Evolutionary conservation across 805 yeast genomes (phyloP), one percentile per base, ranked within the genome.

Genomic region (Blastobotrys robertii): DNA sequence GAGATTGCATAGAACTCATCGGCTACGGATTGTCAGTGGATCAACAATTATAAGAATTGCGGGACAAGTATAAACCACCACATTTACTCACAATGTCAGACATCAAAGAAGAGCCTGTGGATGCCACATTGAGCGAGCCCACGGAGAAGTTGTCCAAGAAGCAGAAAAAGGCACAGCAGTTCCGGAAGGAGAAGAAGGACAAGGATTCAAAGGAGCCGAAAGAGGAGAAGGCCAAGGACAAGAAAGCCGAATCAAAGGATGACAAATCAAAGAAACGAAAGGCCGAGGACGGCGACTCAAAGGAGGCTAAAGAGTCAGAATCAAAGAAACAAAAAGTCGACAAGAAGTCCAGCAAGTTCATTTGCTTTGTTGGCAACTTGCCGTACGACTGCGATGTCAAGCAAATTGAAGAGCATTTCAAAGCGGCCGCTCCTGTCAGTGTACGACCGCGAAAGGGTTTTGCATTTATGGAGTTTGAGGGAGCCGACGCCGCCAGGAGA

Each of bases 381-480:
- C 95, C 97, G 2, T 84, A 76, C 58, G 79, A 77, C 42, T 64
- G 78, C 15, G 72, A 79, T 2, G 74, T 74, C 42, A 72, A 74
- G 2, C 84, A 82, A 43, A 59, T 92, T 28, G 63, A 67, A 43
- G 66, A 70, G 13, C 96, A 88, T 62, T 86, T 92, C 67, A 76
- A 79, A 51, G 74, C 77, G 31, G 68, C 74, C 12, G 49, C 48
- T 11, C 97, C 97, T 2, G 82, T 80, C 56, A 69, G 74, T 47
- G 69, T 92, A 41, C 77, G 98, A 58, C 65, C 85, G 37, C 76
- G 98, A 59, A 50, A 53, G 34, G 51, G 54, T 10, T 86, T 85
- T 63, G 96, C 96, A 10, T 87, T 88, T 57, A 96, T 95, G 8
- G 98, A 92, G 60, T 92, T 87, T 55, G 79, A 66, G 41, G 74